Conservation (phyloP, 2,329 filamentous ascomycete genomes). For the Neospermospora avenae region DNA sequence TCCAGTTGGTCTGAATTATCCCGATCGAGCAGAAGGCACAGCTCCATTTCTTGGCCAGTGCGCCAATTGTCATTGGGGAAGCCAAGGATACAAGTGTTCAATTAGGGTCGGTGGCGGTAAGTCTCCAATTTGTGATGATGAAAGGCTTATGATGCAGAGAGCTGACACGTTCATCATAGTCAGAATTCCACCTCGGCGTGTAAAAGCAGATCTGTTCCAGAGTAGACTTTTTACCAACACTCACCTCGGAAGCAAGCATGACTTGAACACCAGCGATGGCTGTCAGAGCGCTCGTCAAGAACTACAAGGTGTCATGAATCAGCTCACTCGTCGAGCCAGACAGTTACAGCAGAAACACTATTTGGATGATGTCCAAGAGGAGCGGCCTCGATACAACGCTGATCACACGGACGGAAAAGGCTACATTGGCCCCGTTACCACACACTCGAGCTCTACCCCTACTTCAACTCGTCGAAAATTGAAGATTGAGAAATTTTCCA, state of each 20-base stretch:
- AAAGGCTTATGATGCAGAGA: not conserved
- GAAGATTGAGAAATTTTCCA: too few species aligned
- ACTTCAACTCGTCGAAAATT: too few species aligned
- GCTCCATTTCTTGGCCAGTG: not conserved
- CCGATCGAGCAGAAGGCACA: not conserved
- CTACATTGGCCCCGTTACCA: too few species aligned
- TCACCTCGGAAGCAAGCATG: not conserved
- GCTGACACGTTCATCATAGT: not conserved
- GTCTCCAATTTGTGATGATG: not conserved
- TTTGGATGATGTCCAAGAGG: not conserved
- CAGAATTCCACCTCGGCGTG: not conserved
- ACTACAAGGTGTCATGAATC: not conserved
- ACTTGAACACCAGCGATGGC: not conserved
- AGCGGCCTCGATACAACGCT: not conserved
- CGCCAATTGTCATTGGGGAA: not conserved
- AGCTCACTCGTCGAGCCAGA: not conserved
- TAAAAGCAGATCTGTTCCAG: not conserved
- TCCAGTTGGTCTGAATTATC: not conserved
- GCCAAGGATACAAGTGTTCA: not conserved
- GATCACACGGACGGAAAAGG: too few species aligned
- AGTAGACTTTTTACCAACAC: not conserved
- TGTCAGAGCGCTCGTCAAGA: not conserved
- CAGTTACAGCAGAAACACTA: not conserved
- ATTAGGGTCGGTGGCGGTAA: not conserved
- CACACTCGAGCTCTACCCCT: too few species aligned